Evolutionary conservation across 371 early-diverging fungal genomes (phyloP).

Genomic region (Syncephalastrum monosporum): DNA sequence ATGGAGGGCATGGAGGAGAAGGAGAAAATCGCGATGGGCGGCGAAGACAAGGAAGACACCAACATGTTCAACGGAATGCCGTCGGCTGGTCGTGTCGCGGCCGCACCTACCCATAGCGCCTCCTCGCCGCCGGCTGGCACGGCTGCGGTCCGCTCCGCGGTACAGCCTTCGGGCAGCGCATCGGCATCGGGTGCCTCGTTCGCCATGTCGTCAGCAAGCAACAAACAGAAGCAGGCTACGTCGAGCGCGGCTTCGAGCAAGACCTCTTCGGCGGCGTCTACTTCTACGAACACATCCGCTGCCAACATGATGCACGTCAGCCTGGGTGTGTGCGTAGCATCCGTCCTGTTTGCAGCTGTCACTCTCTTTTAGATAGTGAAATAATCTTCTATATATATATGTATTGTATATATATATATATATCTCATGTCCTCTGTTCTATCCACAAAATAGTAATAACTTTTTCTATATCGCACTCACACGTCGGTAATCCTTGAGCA

Average conservation of each 20-base stretch:
- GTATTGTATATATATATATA: background rate
- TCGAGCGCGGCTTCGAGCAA: no score
- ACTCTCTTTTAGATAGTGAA: slow-evolving; percentile 9
- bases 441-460: slow-evolving; percentile 1
- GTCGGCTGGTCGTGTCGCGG: background rate
- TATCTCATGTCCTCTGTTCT: background rate
- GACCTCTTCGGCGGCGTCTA: no score
- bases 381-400: background rate
- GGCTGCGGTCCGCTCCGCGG: background rate
- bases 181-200: no score
- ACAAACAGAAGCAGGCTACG: background rate
- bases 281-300: no score
- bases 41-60: background rate
- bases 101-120: background rate
- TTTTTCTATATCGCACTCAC: background rate
- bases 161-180: no score
- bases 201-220: background rate
- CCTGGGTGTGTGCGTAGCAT: background rate
- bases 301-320: no score
- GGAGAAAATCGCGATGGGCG: slow-evolving; percentile 1
- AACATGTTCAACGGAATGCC: background rate
- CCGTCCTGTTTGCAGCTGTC: slow-evolving; percentile 7
- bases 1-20: slow-evolving; percentile 7
- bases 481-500: slow-evolving; percentile 51
- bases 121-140: background rate